A percentile compares a stretch with the other conserved stretches of the same genome.
Evolutionary conservation across 768 basidiomycete species (phyloP).

Genomic region (Tulasnella calospora): DNA sequence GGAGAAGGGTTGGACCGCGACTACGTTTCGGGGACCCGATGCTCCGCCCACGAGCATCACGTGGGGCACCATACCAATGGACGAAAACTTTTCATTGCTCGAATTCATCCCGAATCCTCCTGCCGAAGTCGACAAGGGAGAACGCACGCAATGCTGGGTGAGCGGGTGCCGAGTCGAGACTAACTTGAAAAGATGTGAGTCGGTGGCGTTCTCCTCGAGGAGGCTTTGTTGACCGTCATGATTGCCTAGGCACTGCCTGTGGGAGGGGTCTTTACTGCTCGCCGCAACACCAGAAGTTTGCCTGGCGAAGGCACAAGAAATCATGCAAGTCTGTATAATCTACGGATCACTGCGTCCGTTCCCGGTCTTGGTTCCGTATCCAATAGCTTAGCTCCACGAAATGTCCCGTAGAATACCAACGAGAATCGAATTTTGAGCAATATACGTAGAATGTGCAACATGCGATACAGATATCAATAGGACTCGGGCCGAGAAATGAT

Average conservation of each 20-base stretch:
- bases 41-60: not conserved
- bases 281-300: not conserved
- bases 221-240: not conserved
- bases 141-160: not conserved
- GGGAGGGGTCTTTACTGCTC: not conserved
- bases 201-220: not conserved
- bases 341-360: not conserved
- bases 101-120: not conserved
- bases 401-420: not conserved
- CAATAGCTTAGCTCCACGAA: not conserved
- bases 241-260: not conserved
- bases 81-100: not conserved
- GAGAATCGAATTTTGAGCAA: not conserved
- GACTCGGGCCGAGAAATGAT: not conserved
- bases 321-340: not conserved
- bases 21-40: not conserved
- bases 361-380: not conserved
- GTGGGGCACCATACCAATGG: not conserved
- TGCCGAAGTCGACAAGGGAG: not conserved
- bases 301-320: not conserved
- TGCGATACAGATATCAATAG: not conserved
- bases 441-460: not conserved
- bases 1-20: not conserved
- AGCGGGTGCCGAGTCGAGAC: not conserved
- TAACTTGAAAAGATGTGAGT: not conserved